These are phyloP conservation scores for Cichorium intybus DNA, from an alignment of 140 eudicot genomes.

Conservation along the genomic window DNA sequence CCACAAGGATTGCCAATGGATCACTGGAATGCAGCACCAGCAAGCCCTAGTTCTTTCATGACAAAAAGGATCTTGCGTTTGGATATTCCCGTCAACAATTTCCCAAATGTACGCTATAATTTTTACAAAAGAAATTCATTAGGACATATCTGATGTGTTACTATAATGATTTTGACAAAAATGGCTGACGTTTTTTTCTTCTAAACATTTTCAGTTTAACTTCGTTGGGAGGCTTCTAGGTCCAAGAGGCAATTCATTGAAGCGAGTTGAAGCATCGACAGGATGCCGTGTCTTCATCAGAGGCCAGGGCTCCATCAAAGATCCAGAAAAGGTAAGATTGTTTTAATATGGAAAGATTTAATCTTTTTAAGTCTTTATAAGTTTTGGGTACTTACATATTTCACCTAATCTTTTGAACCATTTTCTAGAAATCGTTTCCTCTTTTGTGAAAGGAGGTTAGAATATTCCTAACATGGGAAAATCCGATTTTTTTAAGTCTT, in stretches of 20 bases:
- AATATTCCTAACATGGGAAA: neutral
- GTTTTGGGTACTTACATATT: neutral
- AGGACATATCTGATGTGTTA: neutral
- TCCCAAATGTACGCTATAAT: constrained; percentile 68
- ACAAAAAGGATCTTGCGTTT: constrained; percentile 75
- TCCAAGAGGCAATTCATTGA: constrained; percentile 90
- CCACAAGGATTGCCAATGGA: constrained; percentile 68
- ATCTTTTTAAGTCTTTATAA: neutral
- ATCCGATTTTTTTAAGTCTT: neutral
- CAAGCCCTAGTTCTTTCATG: constrained; percentile 75
- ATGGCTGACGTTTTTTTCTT: constrained; percentile 6
- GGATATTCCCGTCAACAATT: constrained; percentile 81
- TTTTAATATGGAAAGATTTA: neutral
- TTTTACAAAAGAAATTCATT: neutral
- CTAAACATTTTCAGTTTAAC: constrained; percentile 53
- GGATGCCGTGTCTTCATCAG: constrained; percentile 91
- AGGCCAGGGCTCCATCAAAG: constrained; percentile 91
- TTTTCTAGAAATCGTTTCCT: neutral
- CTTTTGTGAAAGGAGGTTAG: neutral
- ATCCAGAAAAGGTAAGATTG: constrained; percentile 65
- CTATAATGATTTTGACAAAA: constrained; percentile 7
- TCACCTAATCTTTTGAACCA: neutral
- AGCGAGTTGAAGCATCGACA: constrained; percentile 95
- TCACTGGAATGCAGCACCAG: constrained; percentile 70
- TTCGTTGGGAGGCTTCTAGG: constrained; percentile 92